Conservation (phyloP, 257 asterid species). For the Mentha longifolia region DNA sequence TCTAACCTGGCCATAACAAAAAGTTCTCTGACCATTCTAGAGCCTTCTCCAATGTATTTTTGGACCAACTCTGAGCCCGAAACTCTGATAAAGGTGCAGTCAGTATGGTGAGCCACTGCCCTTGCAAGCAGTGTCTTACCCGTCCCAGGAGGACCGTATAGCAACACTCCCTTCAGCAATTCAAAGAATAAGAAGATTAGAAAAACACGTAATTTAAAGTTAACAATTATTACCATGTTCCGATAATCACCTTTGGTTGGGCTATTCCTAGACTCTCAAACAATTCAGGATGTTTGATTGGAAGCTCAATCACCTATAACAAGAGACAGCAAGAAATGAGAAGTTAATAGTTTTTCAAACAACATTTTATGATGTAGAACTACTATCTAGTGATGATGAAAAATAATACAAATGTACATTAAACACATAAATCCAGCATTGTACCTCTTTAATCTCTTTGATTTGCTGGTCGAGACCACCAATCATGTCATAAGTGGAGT, state of each 20-base stretch:
- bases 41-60: constrained; percentile 66
- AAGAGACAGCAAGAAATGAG: constrained; percentile 31
- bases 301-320: constrained; percentile 64
- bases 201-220: constrained; percentile 15
- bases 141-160: constrained; percentile 72
- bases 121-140: constrained; percentile 69
- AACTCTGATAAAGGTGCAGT: constrained; percentile 64
- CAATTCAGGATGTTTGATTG: constrained; percentile 67
- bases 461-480: constrained; percentile 99
- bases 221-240: constrained; percentile 14
- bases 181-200: constrained; percentile 26
- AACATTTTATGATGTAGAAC: no score
- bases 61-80: constrained; percentile 67
- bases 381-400: neutral
- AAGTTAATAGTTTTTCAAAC: neutral
- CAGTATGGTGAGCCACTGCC: constrained; percentile 73
- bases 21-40: constrained; percentile 95
- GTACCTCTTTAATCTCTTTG: constrained; percentile 93
- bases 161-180: constrained; percentile 57
- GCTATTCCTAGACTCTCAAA: constrained; percentile 73
- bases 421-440: constrained; percentile 18
- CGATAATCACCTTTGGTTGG: constrained; percentile 67
- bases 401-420: constrained; percentile 22
- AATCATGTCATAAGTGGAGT: constrained; percentile 98
- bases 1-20: constrained; percentile 95